Evolutionary conservation across 2,329 filamentous ascomycete species (phyloP), one percentile per base, ranked within the genome.

Genomic region (Lachnellula occidentalis): DNA sequence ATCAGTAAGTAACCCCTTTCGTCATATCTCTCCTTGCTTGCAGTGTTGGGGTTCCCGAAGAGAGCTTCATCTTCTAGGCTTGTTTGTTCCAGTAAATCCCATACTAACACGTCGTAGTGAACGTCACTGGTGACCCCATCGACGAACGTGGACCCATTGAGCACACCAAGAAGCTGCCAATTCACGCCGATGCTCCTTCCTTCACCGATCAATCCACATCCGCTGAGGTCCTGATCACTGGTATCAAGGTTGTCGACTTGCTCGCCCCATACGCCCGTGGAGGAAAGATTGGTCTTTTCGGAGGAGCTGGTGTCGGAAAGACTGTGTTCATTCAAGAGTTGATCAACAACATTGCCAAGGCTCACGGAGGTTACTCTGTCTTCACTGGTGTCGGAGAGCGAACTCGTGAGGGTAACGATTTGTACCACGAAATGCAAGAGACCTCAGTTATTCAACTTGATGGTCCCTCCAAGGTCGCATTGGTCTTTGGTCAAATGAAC

Each of bases 371-470:
- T 95, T 99, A 95, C 89, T 99, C 94, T 67, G 94, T 99, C 75
- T 99, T 99, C 88, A 96, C 91, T 74, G 94, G 94, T 92, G 94
- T 99, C 79, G 94, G 94, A 76, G 94, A 99, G 88, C 92, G 94
- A 83, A 99, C 94, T 74, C 94, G 94, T 90, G 94, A 99, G 87
- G 94, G 94, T 85, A 99, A 99, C 86, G 94, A 99, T 87, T 78
- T 99, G 83, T 99, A 99, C 88, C 92, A 99, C 81, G 94, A 99
- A 86, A 99, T 99, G 94, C 94, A 97, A 83, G 92, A 99, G 82
- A 99, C 94, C 68, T 90, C 89, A 73, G 94, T 99, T 84, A 99
- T 99, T 78, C 86, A 99, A 78, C 90, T 99, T 66, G 94, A 99
- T 65, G 94, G 94, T 78, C 92, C 96, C 72, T 97, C 94, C 76